phyloP scores from a whole-genome alignment of 2,329 filamentous ascomycete genomes.

The Penicillium sp. region DNA sequence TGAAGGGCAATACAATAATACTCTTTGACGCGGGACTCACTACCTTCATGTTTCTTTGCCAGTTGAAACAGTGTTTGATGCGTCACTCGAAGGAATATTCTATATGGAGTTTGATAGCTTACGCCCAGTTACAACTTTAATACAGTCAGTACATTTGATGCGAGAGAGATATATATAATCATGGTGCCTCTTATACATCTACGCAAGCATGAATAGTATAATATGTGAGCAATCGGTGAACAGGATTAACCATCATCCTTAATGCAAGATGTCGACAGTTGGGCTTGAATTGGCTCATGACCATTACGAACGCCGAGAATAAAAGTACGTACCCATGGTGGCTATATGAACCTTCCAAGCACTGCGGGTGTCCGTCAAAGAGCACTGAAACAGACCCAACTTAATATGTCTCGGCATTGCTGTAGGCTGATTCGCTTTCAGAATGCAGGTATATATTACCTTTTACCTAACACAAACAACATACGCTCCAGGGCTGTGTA shows the following conservation, averaged over 20 bases:
- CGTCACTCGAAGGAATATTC: not conserved
- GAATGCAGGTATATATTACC: not conserved
- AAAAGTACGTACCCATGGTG: not conserved
- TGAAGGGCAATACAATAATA: slow-evolving; percentile 48
- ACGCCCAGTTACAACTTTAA: not conserved
- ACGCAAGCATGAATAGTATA: no score
- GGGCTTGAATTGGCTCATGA: accelerated
- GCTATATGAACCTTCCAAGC: not conserved
- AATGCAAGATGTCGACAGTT: not conserved
- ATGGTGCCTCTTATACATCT: no score
- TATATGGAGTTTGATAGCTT: slow-evolving; percentile 3
- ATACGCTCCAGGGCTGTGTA: not conserved
- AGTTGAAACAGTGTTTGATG: slow-evolving; percentile 39
- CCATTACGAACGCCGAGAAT: not conserved
- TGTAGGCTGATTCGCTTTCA: not conserved
- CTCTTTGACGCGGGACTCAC: slow-evolving; percentile 42
- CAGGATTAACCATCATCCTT: not conserved
- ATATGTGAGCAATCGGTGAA: not conserved
- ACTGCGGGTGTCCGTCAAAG: not conserved
- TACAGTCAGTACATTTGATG: not conserved
- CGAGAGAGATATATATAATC: not conserved
- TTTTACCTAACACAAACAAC: not conserved
- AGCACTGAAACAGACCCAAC: not conserved
- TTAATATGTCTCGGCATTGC: not conserved
- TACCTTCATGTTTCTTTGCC: slow-evolving; percentile 46